A percentile compares a stretch with the other conserved stretches of the same genome.
phyloP scores from a whole-genome alignment of 768 basidiomycete species.

The Calocybe gangraenosa region DNA sequence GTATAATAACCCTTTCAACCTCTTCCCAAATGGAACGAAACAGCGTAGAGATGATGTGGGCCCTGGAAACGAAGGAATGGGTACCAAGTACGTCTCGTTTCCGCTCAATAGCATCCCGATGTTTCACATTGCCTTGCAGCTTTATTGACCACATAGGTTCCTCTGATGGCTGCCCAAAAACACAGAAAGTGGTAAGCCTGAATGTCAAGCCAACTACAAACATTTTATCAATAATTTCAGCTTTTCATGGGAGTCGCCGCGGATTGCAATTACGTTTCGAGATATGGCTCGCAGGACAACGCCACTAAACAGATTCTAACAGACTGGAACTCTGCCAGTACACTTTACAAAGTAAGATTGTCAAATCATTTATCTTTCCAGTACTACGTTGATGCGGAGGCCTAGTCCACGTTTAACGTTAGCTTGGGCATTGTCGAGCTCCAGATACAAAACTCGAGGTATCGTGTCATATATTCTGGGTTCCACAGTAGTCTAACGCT shows the following conservation, averaged over 20 bases:
- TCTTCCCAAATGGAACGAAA: conserved; percentile 29
- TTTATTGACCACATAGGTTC: conserved; percentile 68
- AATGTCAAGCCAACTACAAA: not conserved
- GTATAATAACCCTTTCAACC: conserved; percentile 41
- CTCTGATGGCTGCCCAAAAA: conserved; percentile 64
- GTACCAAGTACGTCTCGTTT: conserved; percentile 43
- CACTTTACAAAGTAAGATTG: conserved; percentile 56
- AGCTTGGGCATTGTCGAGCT: conserved; percentile 81
- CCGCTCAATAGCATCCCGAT: conserved; percentile 2
- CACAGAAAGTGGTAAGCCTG: conserved; percentile 59
- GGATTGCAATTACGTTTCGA: conserved; percentile 73
- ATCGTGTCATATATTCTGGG: not conserved
- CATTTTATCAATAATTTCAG: conserved; percentile 16
- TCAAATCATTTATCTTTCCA: not conserved
- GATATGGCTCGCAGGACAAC: conserved; percentile 58
- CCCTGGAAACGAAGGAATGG: conserved; percentile 45
- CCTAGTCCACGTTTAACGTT: conserved; percentile 72
- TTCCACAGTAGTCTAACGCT: too few species aligned
- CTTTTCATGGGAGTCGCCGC: conserved; percentile 85
- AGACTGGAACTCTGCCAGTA: conserved; percentile 75
- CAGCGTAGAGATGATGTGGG: conserved; percentile 54
- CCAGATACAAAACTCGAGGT: conserved; percentile 60
- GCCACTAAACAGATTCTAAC: conserved; percentile 74
- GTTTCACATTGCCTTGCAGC: conserved; percentile 31
- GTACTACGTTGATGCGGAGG: not conserved